These are phyloP conservation scores for Trifolium fragiferum DNA, from an alignment of 306 rosid species.

Conservation along the genomic window DNA sequence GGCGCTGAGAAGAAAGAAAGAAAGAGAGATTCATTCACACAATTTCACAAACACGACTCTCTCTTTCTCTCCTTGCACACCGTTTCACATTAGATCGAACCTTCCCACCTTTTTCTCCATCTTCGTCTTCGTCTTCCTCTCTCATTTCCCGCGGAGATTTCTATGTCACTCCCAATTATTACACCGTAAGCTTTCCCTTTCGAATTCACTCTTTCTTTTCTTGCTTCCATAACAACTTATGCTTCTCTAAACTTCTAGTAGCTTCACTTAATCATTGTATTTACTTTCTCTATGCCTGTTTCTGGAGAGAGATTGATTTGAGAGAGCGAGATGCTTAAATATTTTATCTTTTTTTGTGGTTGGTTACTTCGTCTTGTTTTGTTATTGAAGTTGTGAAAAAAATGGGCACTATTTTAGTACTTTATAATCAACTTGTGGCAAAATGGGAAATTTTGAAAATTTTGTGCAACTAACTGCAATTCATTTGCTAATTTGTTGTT, in stretches of 20 bases:
- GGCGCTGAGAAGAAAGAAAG: conserved; percentile 39
- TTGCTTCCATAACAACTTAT: background rate
- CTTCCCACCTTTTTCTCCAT: conserved; percentile 11
- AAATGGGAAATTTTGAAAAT: background rate
- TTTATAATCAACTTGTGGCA: background rate
- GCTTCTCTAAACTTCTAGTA: conserved; percentile 23
- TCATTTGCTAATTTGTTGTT: conserved; percentile 15
- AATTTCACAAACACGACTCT: background rate
- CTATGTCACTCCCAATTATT: conserved; percentile 26
- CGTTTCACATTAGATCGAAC: conserved; percentile 55
- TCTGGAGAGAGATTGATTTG: too few species aligned
- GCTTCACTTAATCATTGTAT: conserved; percentile 10
- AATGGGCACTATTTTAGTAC: background rate
- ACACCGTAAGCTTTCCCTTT: conserved; percentile 48
- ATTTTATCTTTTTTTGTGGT: background rate
- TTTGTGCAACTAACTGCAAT: background rate
- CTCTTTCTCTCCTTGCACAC: background rate
- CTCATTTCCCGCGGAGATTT: conserved; percentile 31
- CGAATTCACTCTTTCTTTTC: background rate
- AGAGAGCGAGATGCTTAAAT: background rate
- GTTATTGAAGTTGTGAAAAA: background rate
- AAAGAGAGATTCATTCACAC: conserved; percentile 24
- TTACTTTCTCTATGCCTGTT: background rate
- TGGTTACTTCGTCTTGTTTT: conserved; percentile 27
- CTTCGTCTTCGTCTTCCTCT: background rate